phyloP scores from a whole-genome alignment of 192 early-diverging fungal genomes.

The Helicostylum pulchrum region DNA sequence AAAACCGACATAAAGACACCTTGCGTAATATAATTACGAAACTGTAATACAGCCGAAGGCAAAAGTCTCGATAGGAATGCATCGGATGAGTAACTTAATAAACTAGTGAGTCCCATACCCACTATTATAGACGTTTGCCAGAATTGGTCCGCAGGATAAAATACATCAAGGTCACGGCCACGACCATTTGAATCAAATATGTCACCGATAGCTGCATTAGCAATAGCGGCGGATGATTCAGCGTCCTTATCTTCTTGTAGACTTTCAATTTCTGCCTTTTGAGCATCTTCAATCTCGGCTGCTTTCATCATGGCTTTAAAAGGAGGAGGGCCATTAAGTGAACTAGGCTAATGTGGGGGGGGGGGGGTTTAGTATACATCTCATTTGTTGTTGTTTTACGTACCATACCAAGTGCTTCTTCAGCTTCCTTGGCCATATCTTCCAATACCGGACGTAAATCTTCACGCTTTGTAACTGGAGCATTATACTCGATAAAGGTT shows the following conservation, averaged over 20 bases:
- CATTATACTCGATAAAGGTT: constrained; percentile 29
- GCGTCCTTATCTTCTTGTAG: constrained; percentile 1
- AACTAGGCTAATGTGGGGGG: constrained; percentile 35
- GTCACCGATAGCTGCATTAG: constrained; percentile 15
- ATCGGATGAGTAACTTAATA: constrained; percentile 11
- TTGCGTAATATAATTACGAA: background rate
- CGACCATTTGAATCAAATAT: constrained; percentile 11
- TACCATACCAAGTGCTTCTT: constrained; percentile 41
- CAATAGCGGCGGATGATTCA: constrained; percentile 13
- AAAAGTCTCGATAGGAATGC: background rate
- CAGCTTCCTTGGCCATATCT: constrained; percentile 46
- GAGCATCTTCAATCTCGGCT: constrained; percentile 16
- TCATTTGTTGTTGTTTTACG: constrained; percentile 36
- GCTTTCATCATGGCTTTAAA: constrained; percentile 29
- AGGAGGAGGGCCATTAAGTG: constrained; percentile 36
- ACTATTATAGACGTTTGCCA: constrained; percentile 1
- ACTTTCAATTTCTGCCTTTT: constrained; percentile 6
- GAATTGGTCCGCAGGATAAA: constrained; percentile 9
- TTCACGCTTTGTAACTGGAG: constrained; percentile 31
- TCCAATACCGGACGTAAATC: constrained; percentile 39
- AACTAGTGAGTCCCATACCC: background rate
- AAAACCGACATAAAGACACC: background rate
- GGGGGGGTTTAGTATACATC: constrained; percentile 37
- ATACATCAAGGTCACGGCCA: constrained; percentile 14
- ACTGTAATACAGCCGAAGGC: background rate